phyloP scores from a whole-genome alignment of 768 basidiomycete species.

The Termitomyces sp. region DNA sequence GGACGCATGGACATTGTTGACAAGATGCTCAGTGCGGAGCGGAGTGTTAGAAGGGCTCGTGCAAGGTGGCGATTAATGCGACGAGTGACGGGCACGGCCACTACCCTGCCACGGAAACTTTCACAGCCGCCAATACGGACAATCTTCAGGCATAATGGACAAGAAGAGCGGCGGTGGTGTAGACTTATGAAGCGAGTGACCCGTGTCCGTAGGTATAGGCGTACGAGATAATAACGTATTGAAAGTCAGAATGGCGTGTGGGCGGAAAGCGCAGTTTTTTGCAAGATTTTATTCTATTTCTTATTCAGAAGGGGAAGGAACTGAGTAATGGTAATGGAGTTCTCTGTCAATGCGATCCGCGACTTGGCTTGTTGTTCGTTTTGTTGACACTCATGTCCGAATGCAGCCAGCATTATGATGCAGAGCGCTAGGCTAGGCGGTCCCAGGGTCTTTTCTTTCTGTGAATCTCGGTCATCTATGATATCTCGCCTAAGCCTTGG shows the following conservation, averaged over 20 bases:
- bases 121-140: constrained; percentile 18
- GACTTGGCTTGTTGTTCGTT: constrained; percentile 11
- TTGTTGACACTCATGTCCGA: constrained; percentile 13
- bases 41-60: constrained; percentile 3
- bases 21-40: constrained; percentile 20
- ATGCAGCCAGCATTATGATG: constrained; percentile 5
- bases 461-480: not conserved
- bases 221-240: constrained; percentile 9
- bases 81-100: constrained; percentile 12
- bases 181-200: constrained; percentile 15
- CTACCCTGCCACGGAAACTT: constrained; percentile 8
- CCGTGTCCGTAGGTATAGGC: constrained; percentile 5
- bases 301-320: constrained; percentile 1
- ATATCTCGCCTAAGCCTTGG: constrained; percentile 1
- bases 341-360: constrained; percentile 20
- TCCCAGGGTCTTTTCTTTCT: not conserved
- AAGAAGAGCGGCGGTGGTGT: constrained; percentile 26
- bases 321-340: constrained; percentile 6
- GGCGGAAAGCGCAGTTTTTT: not conserved
- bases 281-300: not conserved
- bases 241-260: not conserved
- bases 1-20: constrained; percentile 48
- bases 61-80: constrained; percentile 15
- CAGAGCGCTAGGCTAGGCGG: not conserved
- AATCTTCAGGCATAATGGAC: constrained; percentile 25